Percentiles rank a stretch among this genome's conserved stretches.
phyloP scores from a whole-genome alignment of 306 rosid genomes.

The Vigna unguiculata region DNA sequence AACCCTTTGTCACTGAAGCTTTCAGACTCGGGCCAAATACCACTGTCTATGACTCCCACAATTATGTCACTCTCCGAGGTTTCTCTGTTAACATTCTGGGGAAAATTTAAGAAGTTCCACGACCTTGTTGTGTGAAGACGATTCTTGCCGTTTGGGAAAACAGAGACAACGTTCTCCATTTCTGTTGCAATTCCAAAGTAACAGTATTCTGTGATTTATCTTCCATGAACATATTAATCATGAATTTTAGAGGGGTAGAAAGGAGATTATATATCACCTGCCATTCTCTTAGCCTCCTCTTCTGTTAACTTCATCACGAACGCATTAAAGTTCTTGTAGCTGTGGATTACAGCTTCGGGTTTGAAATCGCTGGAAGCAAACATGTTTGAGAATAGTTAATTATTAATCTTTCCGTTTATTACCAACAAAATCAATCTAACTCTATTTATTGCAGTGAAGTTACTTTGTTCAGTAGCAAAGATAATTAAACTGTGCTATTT shows the following conservation, averaged over 20 bases:
- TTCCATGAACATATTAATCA: background rate
- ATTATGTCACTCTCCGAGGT: constrained; percentile 43
- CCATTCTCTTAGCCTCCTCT: constrained; percentile 47
- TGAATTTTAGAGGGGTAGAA: background rate
- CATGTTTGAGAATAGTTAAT: background rate
- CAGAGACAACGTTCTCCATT: constrained; percentile 49
- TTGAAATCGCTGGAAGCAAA: constrained; percentile 6
- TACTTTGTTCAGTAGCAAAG: background rate
- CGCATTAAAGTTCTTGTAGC: constrained; percentile 55
- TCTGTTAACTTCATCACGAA: constrained; percentile 47
- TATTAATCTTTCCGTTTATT: too few species aligned
- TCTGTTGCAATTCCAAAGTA: constrained; percentile 28
- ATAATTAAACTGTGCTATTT: background rate
- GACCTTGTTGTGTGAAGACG: constrained; percentile 54
- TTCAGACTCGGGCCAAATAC: constrained; percentile 61
- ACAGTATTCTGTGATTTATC: background rate
- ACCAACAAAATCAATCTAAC: background rate
- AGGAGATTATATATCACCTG: constrained; percentile 26
- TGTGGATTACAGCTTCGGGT: constrained; percentile 45
- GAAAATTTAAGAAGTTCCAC: constrained; percentile 56
- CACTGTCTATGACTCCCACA: constrained; percentile 51
- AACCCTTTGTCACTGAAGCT: constrained; percentile 57
- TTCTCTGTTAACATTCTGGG: constrained; percentile 9
- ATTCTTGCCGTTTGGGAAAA: constrained; percentile 33
- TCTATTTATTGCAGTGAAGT: background rate